Evolutionary conservation across 441 rosid species (phyloP), one percentile per base, ranked within the genome.

Genomic region (Aleurites moluccanus): DNA sequence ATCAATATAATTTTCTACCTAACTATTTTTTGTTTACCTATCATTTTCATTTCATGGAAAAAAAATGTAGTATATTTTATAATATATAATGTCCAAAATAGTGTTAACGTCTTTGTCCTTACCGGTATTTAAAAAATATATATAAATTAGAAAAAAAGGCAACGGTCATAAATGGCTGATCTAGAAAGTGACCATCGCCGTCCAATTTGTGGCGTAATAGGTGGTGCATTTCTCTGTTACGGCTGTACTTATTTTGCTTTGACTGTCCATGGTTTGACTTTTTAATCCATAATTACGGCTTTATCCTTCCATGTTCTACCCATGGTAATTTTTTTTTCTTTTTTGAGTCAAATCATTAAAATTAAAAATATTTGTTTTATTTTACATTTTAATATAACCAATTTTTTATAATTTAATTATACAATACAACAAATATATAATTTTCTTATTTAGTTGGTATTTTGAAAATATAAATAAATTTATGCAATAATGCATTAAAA

Each of bases 81-180:
- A 33, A 2, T 2, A 35, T 35, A 35, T 35, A 35, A 35, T 38
- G 40, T 6, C 40, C 10, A 53, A 16, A 20, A 53, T n/a, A 20
- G 40, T 18, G 5, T 3, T 14, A 27, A 67, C 61, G 9, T 56
- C 68, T 1, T 15, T 25, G 30, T 66, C n/a, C 1, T 73, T 11
- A 42, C 50, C 44, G 44, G 52, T 68, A 27, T 38, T 44, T 1
- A 2, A n/a, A 16, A 0, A 18, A 53, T 13, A 15, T 15, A 53
- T 10, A 18, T 5, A 20, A 53, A 5, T 18, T 7, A n/a, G 2
- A 5, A 53, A n/a, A 10, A 0, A 9, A 44, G 53, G 44, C 0
- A 60, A n/a, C 77, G 80, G 80, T 77, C 80, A n/a, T 10, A 13
- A 21, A 0, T 23, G 20, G 53, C 64, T 35, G 21, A 0, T 11